Conservation (phyloP, 148 eudicot genomes). For the Heliosperma pusillum region DNA sequence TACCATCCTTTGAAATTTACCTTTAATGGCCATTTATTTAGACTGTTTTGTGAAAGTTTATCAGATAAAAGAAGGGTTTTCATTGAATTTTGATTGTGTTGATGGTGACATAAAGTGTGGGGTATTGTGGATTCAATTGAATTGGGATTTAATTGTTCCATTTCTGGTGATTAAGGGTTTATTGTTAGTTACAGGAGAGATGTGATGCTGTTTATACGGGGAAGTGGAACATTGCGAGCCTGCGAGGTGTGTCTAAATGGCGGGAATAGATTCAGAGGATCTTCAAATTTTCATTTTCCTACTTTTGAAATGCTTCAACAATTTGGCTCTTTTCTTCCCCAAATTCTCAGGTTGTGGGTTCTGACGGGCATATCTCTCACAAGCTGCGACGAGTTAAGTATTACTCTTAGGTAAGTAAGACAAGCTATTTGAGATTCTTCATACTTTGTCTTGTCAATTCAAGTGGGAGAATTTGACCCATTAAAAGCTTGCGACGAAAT, state of each 20-base stretch:
- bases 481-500: too few species aligned
- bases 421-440: too few species aligned
- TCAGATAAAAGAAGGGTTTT: constrained; percentile 21
- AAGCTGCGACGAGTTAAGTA: too few species aligned
- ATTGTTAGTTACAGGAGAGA: not conserved
- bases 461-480: too few species aligned
- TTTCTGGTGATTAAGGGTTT: not conserved
- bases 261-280: not conserved
- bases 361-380: too few species aligned
- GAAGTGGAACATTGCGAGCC: not conserved
- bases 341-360: too few species aligned
- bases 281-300: too few species aligned
- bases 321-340: too few species aligned
- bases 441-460: too few species aligned
- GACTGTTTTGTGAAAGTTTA: too few species aligned
- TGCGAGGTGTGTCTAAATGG: not conserved
- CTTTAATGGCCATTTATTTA: constrained; percentile 22
- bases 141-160: not conserved
- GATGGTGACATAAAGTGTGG: not conserved
- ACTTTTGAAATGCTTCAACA: too few species aligned
- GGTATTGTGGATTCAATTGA: not conserved
- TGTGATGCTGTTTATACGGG: not conserved
- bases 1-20: constrained; percentile 32
- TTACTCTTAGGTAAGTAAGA: too few species aligned
- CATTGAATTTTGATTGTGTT: not conserved